These are phyloP conservation scores for Aspergillus sp. DNA, from an alignment of 2,329 filamentous ascomycete species.

Conservation along the genomic window DNA sequence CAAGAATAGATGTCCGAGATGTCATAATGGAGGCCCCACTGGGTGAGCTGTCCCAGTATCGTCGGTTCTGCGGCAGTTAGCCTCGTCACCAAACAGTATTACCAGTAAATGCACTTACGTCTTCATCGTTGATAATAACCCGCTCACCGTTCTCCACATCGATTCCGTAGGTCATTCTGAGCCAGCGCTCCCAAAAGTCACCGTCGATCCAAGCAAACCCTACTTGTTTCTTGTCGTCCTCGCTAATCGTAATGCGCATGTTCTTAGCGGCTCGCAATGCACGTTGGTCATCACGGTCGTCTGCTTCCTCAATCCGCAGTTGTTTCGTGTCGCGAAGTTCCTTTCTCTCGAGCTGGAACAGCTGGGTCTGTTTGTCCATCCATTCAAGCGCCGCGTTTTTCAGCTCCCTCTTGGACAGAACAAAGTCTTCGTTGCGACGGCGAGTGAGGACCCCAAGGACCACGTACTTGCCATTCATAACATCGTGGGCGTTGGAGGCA, in stretches of 20 bases:
- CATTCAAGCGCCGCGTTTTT: constrained; percentile 94
- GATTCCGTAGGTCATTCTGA: constrained; percentile 88
- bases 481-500: constrained; percentile 79
- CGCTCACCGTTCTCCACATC: constrained; percentile 77
- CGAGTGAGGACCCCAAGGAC: constrained; percentile 82
- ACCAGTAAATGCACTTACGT: constrained; percentile 52
- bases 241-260: constrained; percentile 84
- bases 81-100: constrained; percentile 2
- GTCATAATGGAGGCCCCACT: constrained; percentile 85
- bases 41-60: constrained; percentile 88
- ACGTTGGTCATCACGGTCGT: constrained; percentile 83
- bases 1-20: constrained; percentile 80
- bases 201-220: constrained; percentile 96
- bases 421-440: constrained; percentile 68
- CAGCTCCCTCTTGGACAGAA: constrained; percentile 71
- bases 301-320: constrained; percentile 87
- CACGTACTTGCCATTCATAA: constrained; percentile 93
- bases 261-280: constrained; percentile 79
- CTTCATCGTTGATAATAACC: constrained; percentile 94
- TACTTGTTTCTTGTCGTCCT: constrained; percentile 77
- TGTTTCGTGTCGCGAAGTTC: constrained; percentile 92
- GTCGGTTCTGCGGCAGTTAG: constrained; percentile 58
- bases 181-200: constrained; percentile 95
- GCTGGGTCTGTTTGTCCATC: constrained; percentile 91
- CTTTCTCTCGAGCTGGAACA: constrained; percentile 87